Percentiles rank a stretch among this genome's conserved stretches.
phyloP scores from a whole-genome alignment of 805 yeast genomes.

The Kluyveromyces aestuarii region DNA sequence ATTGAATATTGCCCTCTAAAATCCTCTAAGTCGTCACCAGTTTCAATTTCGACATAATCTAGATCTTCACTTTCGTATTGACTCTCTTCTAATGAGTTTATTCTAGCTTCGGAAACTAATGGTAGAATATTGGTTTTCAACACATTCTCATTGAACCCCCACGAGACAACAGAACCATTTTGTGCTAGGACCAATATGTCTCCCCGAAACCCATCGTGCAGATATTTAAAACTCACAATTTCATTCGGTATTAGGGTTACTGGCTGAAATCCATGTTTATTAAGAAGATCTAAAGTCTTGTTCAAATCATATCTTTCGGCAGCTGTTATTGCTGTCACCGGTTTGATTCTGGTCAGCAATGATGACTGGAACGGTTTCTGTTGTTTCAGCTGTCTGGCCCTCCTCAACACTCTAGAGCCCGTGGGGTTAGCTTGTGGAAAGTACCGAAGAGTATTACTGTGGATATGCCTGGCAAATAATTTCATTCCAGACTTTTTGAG shows the following conservation, averaged over 20 bases:
- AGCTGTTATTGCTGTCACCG: slow-evolving; percentile 63
- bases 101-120: slow-evolving; percentile 39
- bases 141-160: slow-evolving; percentile 63
- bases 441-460: background rate
- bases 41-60: slow-evolving; percentile 53
- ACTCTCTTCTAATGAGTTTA: slow-evolving; percentile 33
- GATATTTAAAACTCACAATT: slow-evolving; percentile 46
- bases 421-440: background rate
- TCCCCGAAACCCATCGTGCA: slow-evolving; percentile 27
- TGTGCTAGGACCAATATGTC: slow-evolving; percentile 58
- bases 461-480: background rate
- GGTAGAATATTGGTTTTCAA: slow-evolving; percentile 43
- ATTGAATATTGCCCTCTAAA: slow-evolving; percentile 5
- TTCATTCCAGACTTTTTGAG: background rate
- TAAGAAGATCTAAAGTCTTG: slow-evolving; percentile 28
- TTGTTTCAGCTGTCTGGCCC: slow-evolving; percentile 1
- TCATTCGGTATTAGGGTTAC: slow-evolving; percentile 57
- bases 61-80: slow-evolving; percentile 73
- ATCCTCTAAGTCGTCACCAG: slow-evolving; percentile 7
- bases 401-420: background rate
- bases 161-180: slow-evolving; percentile 74
- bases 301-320: slow-evolving; percentile 63
- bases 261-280: slow-evolving; percentile 27
- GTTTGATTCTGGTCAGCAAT: slow-evolving; percentile 14
- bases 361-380: background rate